Evolutionary conservation across 2,329 filamentous ascomycete species (phyloP).

Genomic region (Aspergillus sp.): DNA sequence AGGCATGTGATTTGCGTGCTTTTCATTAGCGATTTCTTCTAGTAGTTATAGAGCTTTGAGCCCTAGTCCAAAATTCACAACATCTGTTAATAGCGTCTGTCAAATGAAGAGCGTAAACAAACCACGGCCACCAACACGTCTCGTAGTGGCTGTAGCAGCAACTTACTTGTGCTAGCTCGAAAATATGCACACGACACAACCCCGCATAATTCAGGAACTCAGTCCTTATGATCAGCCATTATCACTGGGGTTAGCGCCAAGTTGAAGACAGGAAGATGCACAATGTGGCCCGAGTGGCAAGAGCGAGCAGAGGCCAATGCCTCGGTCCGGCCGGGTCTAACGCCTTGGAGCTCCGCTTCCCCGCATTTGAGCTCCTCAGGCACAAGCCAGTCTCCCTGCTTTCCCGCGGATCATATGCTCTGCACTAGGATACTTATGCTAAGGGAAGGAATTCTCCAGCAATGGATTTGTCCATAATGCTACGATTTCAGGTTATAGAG

Average conservation of each 20-base stretch:
- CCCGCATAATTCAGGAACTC: background rate
- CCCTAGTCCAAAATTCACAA: background rate
- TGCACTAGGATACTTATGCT: background rate
- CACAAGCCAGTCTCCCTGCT: background rate
- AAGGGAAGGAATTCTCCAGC: background rate
- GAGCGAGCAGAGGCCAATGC: slow-evolving; percentile 9
- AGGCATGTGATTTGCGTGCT: too few relatives aligned
- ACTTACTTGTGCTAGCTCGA: background rate
- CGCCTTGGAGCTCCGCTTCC: slow-evolving; percentile 11
- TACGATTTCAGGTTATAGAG: background rate
- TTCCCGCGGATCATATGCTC: background rate
- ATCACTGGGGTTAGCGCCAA: background rate
- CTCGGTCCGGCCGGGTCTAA: slow-evolving; percentile 21
- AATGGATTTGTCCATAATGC: background rate
- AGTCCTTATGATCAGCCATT: background rate
- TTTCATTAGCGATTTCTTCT: too few relatives aligned
- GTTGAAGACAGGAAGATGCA: background rate
- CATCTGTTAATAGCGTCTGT: too few relatives aligned
- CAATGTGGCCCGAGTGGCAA: background rate
- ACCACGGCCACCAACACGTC: background rate
- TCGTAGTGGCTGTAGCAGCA: background rate
- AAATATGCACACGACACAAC: background rate
- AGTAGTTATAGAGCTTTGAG: background rate
- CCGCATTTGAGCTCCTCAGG: slow-evolving; percentile 9
- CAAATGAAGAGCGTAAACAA: background rate